These are phyloP conservation scores for Waltiozyma sp. DNA, from an alignment of 1,139 yeast genomes.

Conservation along the genomic window DNA sequence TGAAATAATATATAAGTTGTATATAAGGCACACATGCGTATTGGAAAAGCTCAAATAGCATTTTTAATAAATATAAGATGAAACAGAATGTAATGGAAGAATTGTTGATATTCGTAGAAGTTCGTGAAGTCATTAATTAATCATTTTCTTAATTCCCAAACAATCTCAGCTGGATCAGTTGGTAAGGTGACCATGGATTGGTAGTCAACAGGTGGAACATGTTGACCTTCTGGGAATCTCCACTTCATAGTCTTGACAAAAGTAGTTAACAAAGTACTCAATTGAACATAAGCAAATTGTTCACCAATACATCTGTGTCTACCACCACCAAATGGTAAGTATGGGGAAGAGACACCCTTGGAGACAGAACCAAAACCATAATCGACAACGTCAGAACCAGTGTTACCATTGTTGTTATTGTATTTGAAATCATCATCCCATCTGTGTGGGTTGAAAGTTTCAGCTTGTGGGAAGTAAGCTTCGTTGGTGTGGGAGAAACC, in stretches of 20 bases:
- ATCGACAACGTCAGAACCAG: slow-evolving; percentile 55
- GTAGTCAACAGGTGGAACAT: slow-evolving; percentile 72
- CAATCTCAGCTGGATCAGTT: slow-evolving; percentile 61
- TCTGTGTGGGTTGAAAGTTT: slow-evolving; percentile 69
- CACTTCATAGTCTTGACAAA: slow-evolving; percentile 71
- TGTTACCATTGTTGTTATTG: slow-evolving; percentile 23
- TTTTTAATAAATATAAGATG: neutral
- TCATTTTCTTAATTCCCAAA: slow-evolving; percentile 55
- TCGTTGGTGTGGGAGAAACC: slow-evolving; percentile 80
- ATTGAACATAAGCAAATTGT: slow-evolving; percentile 92
- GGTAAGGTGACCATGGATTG: slow-evolving; percentile 94
- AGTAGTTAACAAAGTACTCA: slow-evolving; percentile 74
- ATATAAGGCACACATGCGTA: neutral
- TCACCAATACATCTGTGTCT: slow-evolving; percentile 99
- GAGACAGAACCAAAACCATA: slow-evolving; percentile 94
- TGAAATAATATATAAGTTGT: neutral
- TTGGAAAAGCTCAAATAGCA: no score
- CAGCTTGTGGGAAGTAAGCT: slow-evolving; percentile 66
- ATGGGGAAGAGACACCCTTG: slow-evolving; percentile 92
- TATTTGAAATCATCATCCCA: slow-evolving; percentile 55
- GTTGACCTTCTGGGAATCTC: slow-evolving; percentile 46
- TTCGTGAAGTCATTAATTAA: neutral
- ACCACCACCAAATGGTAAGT: slow-evolving; percentile 98
- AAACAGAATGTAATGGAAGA: neutral
- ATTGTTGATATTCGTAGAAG: neutral